phyloP scores from a whole-genome alignment of 495 filamentous ascomycete genomes.

The Cladorrhinum samala region DNA sequence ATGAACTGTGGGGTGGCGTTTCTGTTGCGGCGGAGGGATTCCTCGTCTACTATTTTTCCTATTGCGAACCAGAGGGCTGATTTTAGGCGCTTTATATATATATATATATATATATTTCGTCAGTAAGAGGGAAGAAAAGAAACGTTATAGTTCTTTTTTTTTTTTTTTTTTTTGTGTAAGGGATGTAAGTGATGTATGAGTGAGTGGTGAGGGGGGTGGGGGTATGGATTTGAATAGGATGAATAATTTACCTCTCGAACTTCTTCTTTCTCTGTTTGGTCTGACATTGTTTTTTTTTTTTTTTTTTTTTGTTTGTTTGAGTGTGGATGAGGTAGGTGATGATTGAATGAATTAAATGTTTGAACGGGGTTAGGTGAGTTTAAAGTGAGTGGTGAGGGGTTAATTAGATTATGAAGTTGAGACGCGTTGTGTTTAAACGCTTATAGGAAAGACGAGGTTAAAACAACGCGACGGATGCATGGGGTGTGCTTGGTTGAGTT shows the following conservation, averaged over 20 bases:
- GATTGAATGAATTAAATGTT: neutral
- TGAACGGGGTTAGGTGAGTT: neutral
- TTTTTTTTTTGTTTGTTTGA: conserved; percentile 7
- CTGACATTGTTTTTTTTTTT: conserved; percentile 15
- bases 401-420: neutral
- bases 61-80: conserved; percentile 87
- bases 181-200: neutral
- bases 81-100: conserved; percentile 67
- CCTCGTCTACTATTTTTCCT: conserved; percentile 85
- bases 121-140: too few species aligned
- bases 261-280: conserved; percentile 27
- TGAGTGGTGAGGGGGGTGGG: neutral
- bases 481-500: neutral
- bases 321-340: neutral
- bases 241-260: conserved; percentile 18
- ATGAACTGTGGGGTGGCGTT: conserved; percentile 97
- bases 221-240: neutral
- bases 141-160: too few species aligned
- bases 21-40: conserved; percentile 64
- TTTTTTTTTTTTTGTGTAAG: too few species aligned
- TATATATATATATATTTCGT: neutral
- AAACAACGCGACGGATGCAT: neutral
- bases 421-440: neutral
- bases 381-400: neutral
- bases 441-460: too few species aligned